A percentile compares a stretch with the other conserved stretches of the same genome.
These are phyloP conservation scores for Geotrichum europaeum DNA, from an alignment of 1,139 yeast species.

Conservation along the genomic window DNA sequence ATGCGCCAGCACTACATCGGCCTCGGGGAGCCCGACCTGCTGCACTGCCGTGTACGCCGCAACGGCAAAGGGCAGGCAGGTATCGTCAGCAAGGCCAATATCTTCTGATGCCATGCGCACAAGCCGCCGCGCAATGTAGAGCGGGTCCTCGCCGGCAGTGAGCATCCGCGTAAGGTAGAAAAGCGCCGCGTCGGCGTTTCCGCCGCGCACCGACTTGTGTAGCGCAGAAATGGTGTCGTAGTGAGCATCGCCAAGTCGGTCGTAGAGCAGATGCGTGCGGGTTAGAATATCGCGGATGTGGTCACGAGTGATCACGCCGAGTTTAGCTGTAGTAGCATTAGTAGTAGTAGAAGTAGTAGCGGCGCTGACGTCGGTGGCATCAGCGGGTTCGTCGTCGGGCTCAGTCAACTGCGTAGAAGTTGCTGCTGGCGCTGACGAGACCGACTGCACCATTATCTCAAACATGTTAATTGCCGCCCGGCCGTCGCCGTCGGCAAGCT, in stretches of 20 bases:
- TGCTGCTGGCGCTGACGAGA: background rate
- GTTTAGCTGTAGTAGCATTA: background rate
- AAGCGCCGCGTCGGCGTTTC: constrained; percentile 82
- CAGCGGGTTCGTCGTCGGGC: constrained; percentile 4
- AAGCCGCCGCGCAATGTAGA: constrained; percentile 88
- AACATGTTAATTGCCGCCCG: constrained; percentile 73
- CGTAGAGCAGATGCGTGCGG: constrained; percentile 64
- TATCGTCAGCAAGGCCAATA: constrained; percentile 73
- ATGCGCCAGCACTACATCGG: constrained; percentile 83
- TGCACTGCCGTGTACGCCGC: constrained; percentile 83
- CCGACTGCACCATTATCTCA: constrained; percentile 43
- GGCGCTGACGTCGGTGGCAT: background rate
- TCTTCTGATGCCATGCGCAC: constrained; percentile 90
- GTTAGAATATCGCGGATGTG: constrained; percentile 35
- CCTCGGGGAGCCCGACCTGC: constrained; percentile 95
- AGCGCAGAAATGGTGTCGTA: constrained; percentile 93
- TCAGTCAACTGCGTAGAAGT: constrained; percentile 3
- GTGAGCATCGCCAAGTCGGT: constrained; percentile 83
- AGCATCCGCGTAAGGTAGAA: constrained; percentile 84
- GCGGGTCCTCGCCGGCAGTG: constrained; percentile 88
- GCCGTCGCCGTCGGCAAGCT: constrained; percentile 84
- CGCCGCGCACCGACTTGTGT: constrained; percentile 85
- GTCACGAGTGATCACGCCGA: constrained; percentile 33
- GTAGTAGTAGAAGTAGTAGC: constrained; percentile 7
- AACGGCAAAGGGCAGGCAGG: constrained; percentile 79